These are phyloP conservation scores for Herpetospermum pedunculosum DNA, from an alignment of 306 rosid species.

Conservation along the genomic window DNA sequence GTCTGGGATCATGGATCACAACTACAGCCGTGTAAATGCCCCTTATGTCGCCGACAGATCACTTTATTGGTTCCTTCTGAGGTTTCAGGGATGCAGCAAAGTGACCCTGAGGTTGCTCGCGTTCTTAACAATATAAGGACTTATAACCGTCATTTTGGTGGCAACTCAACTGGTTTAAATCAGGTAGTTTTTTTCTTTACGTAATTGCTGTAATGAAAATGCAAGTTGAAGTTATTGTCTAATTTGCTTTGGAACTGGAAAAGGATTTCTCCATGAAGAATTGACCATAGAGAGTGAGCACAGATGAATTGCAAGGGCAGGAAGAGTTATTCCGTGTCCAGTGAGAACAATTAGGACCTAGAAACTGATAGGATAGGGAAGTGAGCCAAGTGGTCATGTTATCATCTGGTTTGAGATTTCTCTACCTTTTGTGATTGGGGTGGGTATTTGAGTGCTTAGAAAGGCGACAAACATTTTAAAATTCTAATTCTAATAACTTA, in stretches of 20 bases:
- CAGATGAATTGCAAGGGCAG: neutral
- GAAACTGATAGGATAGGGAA: neutral
- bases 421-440: neutral
- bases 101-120: constrained; percentile 30
- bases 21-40: constrained; percentile 62
- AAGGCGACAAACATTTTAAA: neutral
- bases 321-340: neutral
- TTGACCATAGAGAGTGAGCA: neutral
- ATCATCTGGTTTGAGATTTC: neutral
- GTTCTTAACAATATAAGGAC: constrained; percentile 31
- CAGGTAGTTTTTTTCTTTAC: constrained; percentile 31
- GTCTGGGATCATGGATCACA: constrained; percentile 62
- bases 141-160: constrained; percentile 61
- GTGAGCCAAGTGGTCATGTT: neutral
- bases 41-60: constrained; percentile 72
- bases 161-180: constrained; percentile 17
- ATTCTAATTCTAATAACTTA: no score
- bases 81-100: constrained; percentile 21
- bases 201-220: neutral
- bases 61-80: constrained; percentile 55
- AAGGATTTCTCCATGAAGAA: neutral
- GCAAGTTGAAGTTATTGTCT: neutral
- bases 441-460: neutral
- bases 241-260: neutral
- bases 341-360: neutral